Evolutionary conservation across 2,329 filamentous ascomycete species (phyloP).

Genomic region (Paecilomyces sp.): DNA sequence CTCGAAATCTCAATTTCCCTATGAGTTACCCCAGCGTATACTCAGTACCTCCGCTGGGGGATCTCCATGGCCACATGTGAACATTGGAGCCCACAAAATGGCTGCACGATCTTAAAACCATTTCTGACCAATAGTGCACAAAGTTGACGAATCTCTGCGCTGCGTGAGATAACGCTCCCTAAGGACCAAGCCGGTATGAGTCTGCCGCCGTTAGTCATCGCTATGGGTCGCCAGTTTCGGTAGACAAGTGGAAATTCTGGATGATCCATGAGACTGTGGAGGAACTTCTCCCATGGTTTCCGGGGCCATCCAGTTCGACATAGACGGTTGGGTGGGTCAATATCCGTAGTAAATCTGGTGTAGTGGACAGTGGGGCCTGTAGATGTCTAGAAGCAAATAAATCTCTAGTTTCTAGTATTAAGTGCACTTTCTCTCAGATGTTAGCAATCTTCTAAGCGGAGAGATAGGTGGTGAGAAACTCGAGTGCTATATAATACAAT

Average conservation of each 20-base stretch:
- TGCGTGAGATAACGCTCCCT: background rate
- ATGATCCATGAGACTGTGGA: background rate
- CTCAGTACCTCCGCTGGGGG: background rate
- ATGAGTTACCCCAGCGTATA: no score
- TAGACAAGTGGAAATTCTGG: background rate
- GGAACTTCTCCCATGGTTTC: background rate
- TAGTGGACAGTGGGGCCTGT: background rate
- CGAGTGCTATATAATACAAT: background rate
- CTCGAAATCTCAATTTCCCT: no score
- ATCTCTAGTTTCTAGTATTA: no score
- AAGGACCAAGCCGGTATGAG: background rate
- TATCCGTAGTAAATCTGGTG: background rate
- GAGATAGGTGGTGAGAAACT: background rate
- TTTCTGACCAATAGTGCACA: background rate
- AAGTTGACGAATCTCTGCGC: background rate
- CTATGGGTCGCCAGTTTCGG: background rate
- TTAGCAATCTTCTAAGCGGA: no score
- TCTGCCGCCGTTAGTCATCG: background rate
- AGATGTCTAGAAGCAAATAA: no score
- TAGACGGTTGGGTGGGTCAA: background rate
- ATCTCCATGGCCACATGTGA: background rate
- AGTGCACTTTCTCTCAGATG: no score
- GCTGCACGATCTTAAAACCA: background rate
- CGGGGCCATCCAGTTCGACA: background rate
- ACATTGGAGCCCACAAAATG: background rate